Base-by-base conservation (phyloP, 805 yeast genomes). In the Hermanozyma aechmeae region DNA sequence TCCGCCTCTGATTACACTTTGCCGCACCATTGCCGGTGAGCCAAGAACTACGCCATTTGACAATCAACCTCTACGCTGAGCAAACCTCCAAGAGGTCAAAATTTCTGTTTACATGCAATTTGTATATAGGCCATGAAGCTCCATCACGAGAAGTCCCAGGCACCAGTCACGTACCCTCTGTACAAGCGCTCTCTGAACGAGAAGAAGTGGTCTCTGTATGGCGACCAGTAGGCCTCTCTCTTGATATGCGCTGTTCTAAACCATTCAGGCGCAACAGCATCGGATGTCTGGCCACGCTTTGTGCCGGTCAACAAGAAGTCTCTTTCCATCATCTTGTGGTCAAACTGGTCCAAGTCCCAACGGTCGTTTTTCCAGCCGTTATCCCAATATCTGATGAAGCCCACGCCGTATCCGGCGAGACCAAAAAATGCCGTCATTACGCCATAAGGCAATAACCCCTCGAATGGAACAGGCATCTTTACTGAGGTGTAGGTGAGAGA, bases 271-370 rank as follows among this genome's bases (percentile, higher is more conserved):
- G 93, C 94, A 23, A 68, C 57, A 5, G 86, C 70, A 24, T 63
- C 68, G 38, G 73, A 75, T 28, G 67, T 51, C 50, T 81, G 89
- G 22, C 77, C 87, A 48, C 94, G 67, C 46, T 59, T 65, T 24
- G 67, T 64, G 15, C 94, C 94, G 8, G 94, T 83, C 45, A 83
- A 61, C 40, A 89, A 65, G 48, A 69, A 64, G 53, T 83, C 95
- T 4, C 24, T 9, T 6, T 6, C 5, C 17, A 23, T 12, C 12
- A 13, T 15, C 38, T 48, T 58, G 32, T 58, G 57, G 50, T 62
- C 69, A 55, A 62, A 62, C 13, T 42, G 48, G 44, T 62, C 68
- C 42, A 62, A 55, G 45, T 61, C 56, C 35, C 43, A 62, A 39
- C 69, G 48, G 47, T 62, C 68, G 31, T 61, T 58, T 36, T 62